These are phyloP conservation scores for Chrysosporium keratinophilum DNA, from an alignment of 2,329 filamentous ascomycete species.

Conservation along the genomic window DNA sequence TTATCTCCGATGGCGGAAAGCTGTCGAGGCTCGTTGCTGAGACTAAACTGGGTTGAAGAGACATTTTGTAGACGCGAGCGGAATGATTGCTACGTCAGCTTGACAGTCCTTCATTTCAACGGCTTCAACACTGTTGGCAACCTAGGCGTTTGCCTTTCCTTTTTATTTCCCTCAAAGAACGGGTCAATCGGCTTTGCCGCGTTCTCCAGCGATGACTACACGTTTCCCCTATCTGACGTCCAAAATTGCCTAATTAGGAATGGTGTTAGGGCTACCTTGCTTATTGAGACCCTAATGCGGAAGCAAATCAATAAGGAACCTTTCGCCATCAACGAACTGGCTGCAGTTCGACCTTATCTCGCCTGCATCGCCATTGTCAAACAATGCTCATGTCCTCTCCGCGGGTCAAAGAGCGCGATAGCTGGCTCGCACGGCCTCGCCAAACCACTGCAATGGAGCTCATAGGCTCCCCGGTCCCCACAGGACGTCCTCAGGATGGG, in stretches of 20 bases:
- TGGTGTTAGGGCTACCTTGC: constrained; percentile 11
- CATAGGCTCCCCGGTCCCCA: neutral
- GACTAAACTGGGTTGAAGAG: neutral
- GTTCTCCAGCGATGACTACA: neutral
- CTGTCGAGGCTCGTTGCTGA: neutral
- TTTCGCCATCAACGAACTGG: constrained; percentile 1
- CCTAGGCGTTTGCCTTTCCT: neutral
- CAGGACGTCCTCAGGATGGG: neutral
- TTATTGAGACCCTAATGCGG: constrained; percentile 12
- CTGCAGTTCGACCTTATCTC: constrained; percentile 1
- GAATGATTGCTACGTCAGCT: neutral
- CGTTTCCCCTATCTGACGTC: neutral
- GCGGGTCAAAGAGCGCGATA: neutral
- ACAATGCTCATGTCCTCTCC: neutral
- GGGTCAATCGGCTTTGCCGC: neutral
- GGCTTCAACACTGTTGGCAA: neutral
- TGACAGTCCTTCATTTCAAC: neutral
- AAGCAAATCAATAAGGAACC: constrained; percentile 8
- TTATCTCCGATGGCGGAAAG: neutral
- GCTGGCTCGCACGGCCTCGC: neutral
- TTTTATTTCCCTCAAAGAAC: constrained; percentile 1
- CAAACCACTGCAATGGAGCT: neutral
- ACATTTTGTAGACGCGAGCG: neutral
- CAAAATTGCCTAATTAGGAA: constrained; percentile 9
- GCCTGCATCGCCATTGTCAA: constrained; percentile 5